Evolutionary conservation across 1,139 yeast species (phyloP).

Genomic region (Geotrichum bryndzae): DNA sequence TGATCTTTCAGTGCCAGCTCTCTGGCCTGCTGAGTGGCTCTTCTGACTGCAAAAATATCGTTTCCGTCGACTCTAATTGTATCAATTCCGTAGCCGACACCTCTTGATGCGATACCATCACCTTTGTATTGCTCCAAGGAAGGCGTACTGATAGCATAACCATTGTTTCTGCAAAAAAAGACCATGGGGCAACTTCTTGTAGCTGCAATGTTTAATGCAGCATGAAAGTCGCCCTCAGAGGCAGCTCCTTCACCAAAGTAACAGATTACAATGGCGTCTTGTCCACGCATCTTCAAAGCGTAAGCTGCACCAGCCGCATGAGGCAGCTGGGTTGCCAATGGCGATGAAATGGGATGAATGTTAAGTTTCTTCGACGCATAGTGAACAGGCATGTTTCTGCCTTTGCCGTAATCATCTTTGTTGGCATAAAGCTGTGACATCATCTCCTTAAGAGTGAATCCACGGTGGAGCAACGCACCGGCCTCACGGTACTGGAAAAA

Average conservation of each 20-base stretch:
- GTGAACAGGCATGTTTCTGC: conserved; percentile 37
- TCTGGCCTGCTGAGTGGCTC: conserved; percentile 32
- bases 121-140: conserved; percentile 36
- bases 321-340: conserved; percentile 36
- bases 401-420: conserved; percentile 32
- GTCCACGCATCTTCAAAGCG: conserved; percentile 32
- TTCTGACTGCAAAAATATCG: conserved; percentile 34
- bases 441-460: conserved; percentile 32
- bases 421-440: conserved; percentile 36
- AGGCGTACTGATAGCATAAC: conserved; percentile 37
- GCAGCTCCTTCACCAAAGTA: conserved; percentile 39
- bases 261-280: conserved; percentile 30
- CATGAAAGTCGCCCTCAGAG: conserved; percentile 38
- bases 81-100: conserved; percentile 36
- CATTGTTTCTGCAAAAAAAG: conserved; percentile 36
- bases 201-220: conserved; percentile 37
- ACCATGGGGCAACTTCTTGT: conserved; percentile 35
- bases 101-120: conserved; percentile 37
- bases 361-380: conserved; percentile 30
- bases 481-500: conserved; percentile 36
- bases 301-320: conserved; percentile 39
- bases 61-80: conserved; percentile 37
- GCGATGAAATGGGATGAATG: conserved; percentile 36
- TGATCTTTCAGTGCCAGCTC: conserved; percentile 31
- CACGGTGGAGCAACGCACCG: conserved; percentile 35